These are phyloP conservation scores for Pisolithus tinctorius DNA, from an alignment of 768 basidiomycete genomes.

Conservation along the genomic window DNA sequence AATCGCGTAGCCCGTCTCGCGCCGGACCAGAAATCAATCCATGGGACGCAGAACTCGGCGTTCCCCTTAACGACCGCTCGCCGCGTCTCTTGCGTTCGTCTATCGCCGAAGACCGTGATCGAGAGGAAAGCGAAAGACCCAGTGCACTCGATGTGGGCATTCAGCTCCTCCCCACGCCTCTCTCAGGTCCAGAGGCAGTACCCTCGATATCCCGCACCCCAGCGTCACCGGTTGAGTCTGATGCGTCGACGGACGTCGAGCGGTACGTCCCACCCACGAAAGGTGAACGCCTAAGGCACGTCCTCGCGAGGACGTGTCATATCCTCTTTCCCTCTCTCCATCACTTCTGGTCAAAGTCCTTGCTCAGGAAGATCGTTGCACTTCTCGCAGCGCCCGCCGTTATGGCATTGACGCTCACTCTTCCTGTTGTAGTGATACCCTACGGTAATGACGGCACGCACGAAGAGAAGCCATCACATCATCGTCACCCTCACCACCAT, in stretches of 20 bases:
- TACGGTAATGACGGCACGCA: slow-evolving; percentile 26
- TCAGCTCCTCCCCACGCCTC: slow-evolving; percentile 7
- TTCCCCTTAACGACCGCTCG: slow-evolving; percentile 49
- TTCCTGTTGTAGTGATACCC: slow-evolving; percentile 80
- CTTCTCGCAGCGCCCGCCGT: slow-evolving; percentile 85
- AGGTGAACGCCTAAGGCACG: slow-evolving; percentile 29
- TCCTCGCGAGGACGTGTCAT: slow-evolving; percentile 41
- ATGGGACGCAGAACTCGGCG: slow-evolving; percentile 45
- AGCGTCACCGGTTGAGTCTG: slow-evolving; percentile 34
- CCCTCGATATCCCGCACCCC: slow-evolving; percentile 57
- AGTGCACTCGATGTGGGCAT: slow-evolving; percentile 10
- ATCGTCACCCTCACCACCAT: slow-evolving; percentile 13
- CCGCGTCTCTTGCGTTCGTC: slow-evolving; percentile 27
- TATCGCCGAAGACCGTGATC: slow-evolving; percentile 12
- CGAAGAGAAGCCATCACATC: slow-evolving; percentile 17
- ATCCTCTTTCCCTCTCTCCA: slow-evolving; percentile 84
- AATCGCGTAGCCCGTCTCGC: slow-evolving; percentile 26
- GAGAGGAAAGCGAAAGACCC: slow-evolving; percentile 5
- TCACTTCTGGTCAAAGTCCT: slow-evolving; percentile 61
- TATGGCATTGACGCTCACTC: slow-evolving; percentile 75
- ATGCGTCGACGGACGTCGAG: slow-evolving; percentile 39
- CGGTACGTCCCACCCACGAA: slow-evolving; percentile 35
- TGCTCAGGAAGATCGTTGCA: slow-evolving; percentile 64
- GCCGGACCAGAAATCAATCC: slow-evolving; percentile 31
- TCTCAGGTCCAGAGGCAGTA: slow-evolving; percentile 26